Evolutionary conservation across 345 rosid species (phyloP), one percentile per base, ranked within the genome.

Genomic region (Salix dunnii): DNA sequence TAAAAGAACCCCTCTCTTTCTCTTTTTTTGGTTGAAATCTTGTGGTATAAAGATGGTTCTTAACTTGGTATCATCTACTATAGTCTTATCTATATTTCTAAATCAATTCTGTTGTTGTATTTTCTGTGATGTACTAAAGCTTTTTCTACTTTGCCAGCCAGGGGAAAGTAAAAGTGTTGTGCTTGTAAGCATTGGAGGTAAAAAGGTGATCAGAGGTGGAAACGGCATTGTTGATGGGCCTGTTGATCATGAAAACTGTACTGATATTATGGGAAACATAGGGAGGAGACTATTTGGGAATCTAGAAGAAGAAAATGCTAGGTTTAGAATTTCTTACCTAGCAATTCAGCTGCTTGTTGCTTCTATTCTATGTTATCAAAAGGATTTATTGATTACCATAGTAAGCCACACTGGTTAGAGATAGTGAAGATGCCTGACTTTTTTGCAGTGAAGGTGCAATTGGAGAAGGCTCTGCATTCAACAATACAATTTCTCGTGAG

Each of bases 181-280:
- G 71, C 99, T 96, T 75, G 93, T 96, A 76, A 90, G 90, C 79
- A 91, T 93, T 80, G 97, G 91, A 73, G 98, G 98, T 69, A 68
- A 77, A 30, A 88, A 82, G 85, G 85, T 91, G 82, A 91, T 91
- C 77, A 89, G 92, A 81, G 98, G 99, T 74, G 99, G 98, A 82
- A 89, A 89, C 80, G 88, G 91, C 77, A 85, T 92, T 43, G 88
- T 86, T 75, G 92, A 96, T 70, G 91, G 93, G 78, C 89, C 73
- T 12, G 84, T 87, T 61, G 68, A 83, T 85, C 79, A 81, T 82
- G 84, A 76, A 75, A 86, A 79, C 40, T 75, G 84, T 77, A 51
- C 83, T 71, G 76, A n/a, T 69, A 67, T 86, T 20, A 76, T 91
- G 91, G 88, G 86, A 75, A 67, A 85, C 66, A 72, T 89, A 77